Percentiles rank a stretch among this genome's conserved stretches.
These are phyloP conservation scores for Cystodermella granulosa DNA, from an alignment of 1,284 basidiomycete genomes.

Conservation along the genomic window DNA sequence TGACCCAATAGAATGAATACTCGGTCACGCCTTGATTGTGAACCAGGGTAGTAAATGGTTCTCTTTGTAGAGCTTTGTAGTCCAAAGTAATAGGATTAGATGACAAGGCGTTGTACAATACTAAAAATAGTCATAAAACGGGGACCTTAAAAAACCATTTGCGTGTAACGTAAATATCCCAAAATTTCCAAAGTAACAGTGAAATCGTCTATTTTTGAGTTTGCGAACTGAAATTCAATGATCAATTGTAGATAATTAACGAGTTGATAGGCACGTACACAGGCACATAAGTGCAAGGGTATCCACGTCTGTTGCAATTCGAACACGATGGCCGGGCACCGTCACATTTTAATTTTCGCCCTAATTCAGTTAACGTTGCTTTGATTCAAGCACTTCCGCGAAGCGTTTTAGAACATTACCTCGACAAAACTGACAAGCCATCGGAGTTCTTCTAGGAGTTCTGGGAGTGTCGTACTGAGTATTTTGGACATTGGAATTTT, in stretches of 20 bases:
- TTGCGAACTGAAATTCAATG: slow-evolving; percentile 2
- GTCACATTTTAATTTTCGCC: slow-evolving; percentile 59
- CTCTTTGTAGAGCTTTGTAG: no score
- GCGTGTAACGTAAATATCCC: not conserved
- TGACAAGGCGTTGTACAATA: no score
- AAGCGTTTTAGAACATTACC: slow-evolving; percentile 28
- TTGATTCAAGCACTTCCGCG: not conserved
- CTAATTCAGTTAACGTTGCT: slow-evolving; percentile 26
- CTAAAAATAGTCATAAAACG: not conserved
- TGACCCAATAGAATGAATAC: no score
- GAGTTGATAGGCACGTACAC: slow-evolving; percentile 42
- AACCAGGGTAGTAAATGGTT: no score
- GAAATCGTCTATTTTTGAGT: not conserved
- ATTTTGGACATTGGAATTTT: not conserved
- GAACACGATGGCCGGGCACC: slow-evolving; percentile 50
- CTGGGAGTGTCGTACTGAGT: slow-evolving; percentile 30
- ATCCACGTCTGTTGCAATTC: slow-evolving; percentile 50
- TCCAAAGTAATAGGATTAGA: no score
- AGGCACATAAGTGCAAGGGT: slow-evolving; percentile 48
- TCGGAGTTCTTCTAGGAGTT: slow-evolving; percentile 48
- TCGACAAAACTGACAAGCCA: slow-evolving; percentile 58
- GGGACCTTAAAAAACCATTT: not conserved
- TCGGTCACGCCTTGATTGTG: no score
- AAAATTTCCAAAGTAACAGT: not conserved
- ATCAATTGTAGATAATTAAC: not conserved